Percentiles rank a stretch among this genome's conserved stretches.
Evolutionary conservation across 1,284 basidiomycete species (phyloP).

Genomic region (Ceratobasidium sp.): DNA sequence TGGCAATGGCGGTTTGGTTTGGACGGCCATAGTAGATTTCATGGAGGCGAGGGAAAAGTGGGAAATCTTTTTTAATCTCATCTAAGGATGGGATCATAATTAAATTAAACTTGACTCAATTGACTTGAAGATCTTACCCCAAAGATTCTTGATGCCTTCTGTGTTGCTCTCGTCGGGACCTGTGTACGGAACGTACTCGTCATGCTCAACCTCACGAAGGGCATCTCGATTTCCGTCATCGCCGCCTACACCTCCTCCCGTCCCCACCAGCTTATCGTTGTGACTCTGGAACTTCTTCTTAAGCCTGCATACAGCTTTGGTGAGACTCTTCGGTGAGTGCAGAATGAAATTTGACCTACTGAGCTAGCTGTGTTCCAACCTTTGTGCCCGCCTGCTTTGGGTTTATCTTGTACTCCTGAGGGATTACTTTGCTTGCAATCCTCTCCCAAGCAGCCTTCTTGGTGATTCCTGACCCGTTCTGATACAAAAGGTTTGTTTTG

Average conservation of each 20-base stretch:
- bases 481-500: too few relatives aligned
- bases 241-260: not conserved
- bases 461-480: not conserved
- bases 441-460: not conserved
- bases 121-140: not conserved
- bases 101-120: not conserved
- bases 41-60: not conserved
- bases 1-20: not conserved
- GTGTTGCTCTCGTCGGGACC: not conserved
- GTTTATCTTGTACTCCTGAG: not conserved
- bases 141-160: not conserved
- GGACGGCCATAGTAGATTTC: not conserved
- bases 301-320: too few relatives aligned
- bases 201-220: not conserved
- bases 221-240: not conserved
- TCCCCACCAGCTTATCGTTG: not conserved
- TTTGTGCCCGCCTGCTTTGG: too few relatives aligned
- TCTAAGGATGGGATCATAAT: not conserved
- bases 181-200: not conserved
- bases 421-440: not conserved
- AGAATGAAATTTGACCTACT: too few relatives aligned
- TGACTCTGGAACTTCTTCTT: too few relatives aligned
- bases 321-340: too few relatives aligned
- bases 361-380: too few relatives aligned
- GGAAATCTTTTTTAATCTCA: not conserved